These are phyloP conservation scores for Globisporangium echinulatum DNA, from an alignment of 352 stramenopile species.

Conservation along the genomic window DNA sequence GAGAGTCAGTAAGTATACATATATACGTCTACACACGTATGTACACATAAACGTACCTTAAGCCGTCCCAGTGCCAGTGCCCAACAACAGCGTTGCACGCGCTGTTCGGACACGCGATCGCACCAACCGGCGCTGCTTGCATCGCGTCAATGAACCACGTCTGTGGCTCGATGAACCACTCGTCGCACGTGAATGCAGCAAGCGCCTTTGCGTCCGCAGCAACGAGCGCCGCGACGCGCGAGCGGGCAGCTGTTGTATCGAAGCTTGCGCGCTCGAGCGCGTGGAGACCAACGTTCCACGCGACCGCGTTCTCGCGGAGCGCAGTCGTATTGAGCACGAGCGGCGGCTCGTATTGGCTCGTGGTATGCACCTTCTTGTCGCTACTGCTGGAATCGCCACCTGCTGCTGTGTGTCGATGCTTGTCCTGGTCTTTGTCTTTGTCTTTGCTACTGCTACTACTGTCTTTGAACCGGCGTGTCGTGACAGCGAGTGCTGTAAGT, in stretches of 20 bases:
- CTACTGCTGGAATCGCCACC: neutral
- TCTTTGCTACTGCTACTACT: neutral
- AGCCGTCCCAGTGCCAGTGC: slow-evolving; percentile 47
- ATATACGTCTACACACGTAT: neutral
- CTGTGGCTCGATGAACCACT: slow-evolving; percentile 51
- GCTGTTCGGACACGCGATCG: slow-evolving; percentile 37
- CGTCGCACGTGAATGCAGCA: slow-evolving; percentile 17
- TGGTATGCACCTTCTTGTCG: slow-evolving; percentile 7
- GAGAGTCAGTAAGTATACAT: neutral
- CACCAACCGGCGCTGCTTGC: slow-evolving; percentile 13
- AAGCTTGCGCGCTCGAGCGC: slow-evolving; percentile 18
- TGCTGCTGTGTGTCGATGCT: neutral
- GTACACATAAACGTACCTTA: slow-evolving; percentile 19
- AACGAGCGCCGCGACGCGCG: slow-evolving; percentile 24
- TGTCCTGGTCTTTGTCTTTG: slow-evolving; percentile 12
- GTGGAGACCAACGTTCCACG: slow-evolving; percentile 31
- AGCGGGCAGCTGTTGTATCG: slow-evolving; percentile 6
- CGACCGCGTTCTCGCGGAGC: slow-evolving; percentile 17
- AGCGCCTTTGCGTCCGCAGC: slow-evolving; percentile 28
- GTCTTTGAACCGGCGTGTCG: slow-evolving; percentile 25
- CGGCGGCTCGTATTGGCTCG: neutral
- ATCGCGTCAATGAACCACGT: slow-evolving; percentile 32
- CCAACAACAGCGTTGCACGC: slow-evolving; percentile 30
- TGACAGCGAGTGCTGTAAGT: slow-evolving; percentile 26
- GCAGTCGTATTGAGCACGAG: neutral